phyloP scores from a whole-genome alignment of 768 basidiomycete species.

The Mycena filopes region DNA sequence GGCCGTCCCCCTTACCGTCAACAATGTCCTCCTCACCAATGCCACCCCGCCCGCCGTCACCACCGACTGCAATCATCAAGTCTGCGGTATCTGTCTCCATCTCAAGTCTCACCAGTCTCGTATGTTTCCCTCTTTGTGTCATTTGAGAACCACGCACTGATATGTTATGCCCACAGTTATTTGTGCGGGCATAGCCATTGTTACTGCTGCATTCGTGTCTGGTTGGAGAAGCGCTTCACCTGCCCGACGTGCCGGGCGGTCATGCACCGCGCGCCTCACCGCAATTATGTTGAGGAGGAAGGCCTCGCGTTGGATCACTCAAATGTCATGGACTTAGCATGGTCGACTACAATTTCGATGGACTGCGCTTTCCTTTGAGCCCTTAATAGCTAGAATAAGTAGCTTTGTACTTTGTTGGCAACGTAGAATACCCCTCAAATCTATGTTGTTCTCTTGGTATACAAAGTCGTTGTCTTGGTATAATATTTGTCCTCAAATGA shows the following conservation, averaged over 20 bases:
- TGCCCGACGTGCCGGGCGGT: background rate
- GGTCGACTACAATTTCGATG: no score
- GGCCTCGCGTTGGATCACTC: no score
- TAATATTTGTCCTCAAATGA: no score
- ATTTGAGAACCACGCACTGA: background rate
- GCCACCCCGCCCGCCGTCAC: background rate
- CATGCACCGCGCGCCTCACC: background rate
- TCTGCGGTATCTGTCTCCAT: background rate
- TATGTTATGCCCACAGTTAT: background rate
- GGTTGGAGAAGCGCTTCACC: background rate
- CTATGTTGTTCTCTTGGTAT: no score
- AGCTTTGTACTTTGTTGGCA: background rate
- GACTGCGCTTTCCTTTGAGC: background rate
- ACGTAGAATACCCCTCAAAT: background rate
- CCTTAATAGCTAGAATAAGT: background rate
- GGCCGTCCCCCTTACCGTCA: background rate
- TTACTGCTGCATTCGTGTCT: conserved; percentile 1
- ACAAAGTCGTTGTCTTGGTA: no score
- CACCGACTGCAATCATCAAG: background rate
- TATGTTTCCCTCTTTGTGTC: background rate
- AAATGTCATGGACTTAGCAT: no score
- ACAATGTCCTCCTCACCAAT: background rate
- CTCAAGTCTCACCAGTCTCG: background rate
- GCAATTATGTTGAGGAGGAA: background rate
- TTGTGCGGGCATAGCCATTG: conserved; percentile 6